Percentiles rank a stretch among this genome's conserved stretches.
Evolutionary conservation across 202 grass and related monocot genomes (phyloP).

Genomic region (Sporobolus alterniflorus): DNA sequence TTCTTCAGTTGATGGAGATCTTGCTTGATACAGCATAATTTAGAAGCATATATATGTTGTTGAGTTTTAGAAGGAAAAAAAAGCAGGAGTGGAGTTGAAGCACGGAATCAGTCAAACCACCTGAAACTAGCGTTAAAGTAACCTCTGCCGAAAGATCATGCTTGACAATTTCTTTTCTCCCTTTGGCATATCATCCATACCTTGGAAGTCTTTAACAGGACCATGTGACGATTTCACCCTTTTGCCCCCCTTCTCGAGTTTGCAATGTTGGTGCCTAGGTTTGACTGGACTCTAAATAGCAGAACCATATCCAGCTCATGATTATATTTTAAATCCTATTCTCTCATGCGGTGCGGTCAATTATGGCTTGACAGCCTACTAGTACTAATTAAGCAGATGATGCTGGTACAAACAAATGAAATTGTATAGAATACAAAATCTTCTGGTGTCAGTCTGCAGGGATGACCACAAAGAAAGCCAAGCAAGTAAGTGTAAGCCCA

Average conservation of each 20-base stretch:
- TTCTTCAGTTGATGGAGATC: background rate
- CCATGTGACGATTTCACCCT: constrained; percentile 19
- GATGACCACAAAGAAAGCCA: background rate
- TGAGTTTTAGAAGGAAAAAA: background rate
- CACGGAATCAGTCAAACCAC: constrained; percentile 9
- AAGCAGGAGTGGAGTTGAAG: constrained; percentile 7
- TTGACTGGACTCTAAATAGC: constrained; percentile 7
- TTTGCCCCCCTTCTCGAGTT: background rate
- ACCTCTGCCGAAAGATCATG: constrained; percentile 20
- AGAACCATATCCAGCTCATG: background rate
- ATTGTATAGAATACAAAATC: background rate
- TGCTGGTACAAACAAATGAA: background rate
- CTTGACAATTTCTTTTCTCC: background rate
- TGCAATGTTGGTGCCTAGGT: constrained; percentile 7
- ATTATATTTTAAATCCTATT: background rate
- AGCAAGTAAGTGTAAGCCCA: background rate
- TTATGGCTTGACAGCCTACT: background rate
- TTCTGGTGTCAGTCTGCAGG: background rate
- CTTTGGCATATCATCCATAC: too few species aligned
- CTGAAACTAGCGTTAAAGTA: constrained; percentile 19
- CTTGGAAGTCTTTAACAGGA: too few species aligned
- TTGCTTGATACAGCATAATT: background rate
- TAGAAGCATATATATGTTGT: background rate
- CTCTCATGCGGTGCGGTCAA: background rate
- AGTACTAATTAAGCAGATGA: background rate